Evolutionary conservation across 169 alveolate genomes (phyloP).

Genomic region (Cryptosporidium sp.): DNA sequence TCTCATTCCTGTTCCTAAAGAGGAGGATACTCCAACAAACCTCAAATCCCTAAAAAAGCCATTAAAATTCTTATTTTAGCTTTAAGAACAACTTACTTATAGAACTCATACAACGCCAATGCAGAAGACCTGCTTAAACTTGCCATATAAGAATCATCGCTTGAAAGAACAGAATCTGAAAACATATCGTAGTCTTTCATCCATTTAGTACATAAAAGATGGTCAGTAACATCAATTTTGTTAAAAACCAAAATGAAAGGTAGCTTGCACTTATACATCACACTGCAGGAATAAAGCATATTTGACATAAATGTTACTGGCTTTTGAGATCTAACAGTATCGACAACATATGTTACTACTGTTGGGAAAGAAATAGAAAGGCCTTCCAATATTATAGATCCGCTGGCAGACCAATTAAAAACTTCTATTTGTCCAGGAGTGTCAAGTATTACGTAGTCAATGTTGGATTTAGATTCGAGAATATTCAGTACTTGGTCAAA

Average conservation of each 20-base stretch:
- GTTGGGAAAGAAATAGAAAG: conserved; percentile 94
- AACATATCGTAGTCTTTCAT: conserved; percentile 90
- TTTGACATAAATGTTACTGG: conserved; percentile 98
- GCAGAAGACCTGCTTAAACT: conserved; percentile 91
- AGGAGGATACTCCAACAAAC: conserved; percentile 87
- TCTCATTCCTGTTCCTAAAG: conserved; percentile 89
- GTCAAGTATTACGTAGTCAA: conserved; percentile 94
- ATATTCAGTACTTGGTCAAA: conserved; percentile 93
- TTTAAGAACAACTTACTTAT: conserved; percentile 77
- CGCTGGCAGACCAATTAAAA: conserved; percentile 98
- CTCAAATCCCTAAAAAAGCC: conserved; percentile 57
- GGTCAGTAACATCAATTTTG: conserved; percentile 91
- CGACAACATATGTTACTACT: conserved; percentile 82
- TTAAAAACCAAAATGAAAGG: conserved; percentile 94
- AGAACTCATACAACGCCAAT: conserved; percentile 92
- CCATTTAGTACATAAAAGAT: conserved; percentile 89
- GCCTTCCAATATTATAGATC: conserved; percentile 94
- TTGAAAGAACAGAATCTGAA: conserved; percentile 85
- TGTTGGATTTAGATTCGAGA: conserved; percentile 85
- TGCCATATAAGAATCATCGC: conserved; percentile 90
- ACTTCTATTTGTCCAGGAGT: conserved; percentile 99
- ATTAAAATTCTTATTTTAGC: conserved; percentile 38
- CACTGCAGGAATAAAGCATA: conserved; percentile 96
- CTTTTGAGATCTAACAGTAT: conserved; percentile 93
- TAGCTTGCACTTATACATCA: conserved; percentile 93